phyloP scores from a whole-genome alignment of 164 flowering plant species.

The Umbilicus rupestris region DNA sequence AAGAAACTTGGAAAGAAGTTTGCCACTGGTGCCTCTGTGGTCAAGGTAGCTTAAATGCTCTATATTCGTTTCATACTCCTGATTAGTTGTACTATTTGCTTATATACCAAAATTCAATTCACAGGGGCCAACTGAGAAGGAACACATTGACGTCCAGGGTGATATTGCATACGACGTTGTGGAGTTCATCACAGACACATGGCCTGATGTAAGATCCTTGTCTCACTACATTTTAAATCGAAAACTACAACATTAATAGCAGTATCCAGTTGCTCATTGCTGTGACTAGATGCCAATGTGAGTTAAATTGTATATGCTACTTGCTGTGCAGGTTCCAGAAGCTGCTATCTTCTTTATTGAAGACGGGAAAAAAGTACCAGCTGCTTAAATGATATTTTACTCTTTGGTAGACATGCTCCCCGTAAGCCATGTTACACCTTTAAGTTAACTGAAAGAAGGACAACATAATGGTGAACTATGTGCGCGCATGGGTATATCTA shows the following conservation, averaged over 20 bases:
- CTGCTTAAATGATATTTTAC: conserved; percentile 24
- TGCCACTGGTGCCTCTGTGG: conserved; percentile 99
- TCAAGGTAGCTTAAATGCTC: conserved; percentile 43
- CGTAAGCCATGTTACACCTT: too few relatives aligned
- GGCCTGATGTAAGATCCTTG: conserved; percentile 68
- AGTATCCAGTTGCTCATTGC: not conserved
- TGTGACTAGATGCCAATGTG: not conserved
- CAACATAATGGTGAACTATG: not conserved
- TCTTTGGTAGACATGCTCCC: not conserved
- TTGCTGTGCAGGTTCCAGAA: conserved; percentile 58
- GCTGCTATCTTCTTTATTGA: conserved; percentile 72
- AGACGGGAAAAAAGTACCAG: conserved; percentile 77
- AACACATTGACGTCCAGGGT: conserved; percentile 97
- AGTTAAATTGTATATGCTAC: not conserved
- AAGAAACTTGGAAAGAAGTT: conserved; percentile 97
- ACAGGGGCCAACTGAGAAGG: conserved; percentile 95
- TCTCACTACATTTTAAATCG: not conserved
- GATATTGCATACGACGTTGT: conserved; percentile 83
- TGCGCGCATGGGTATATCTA: too few relatives aligned
- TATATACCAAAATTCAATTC: conserved; percentile 5
- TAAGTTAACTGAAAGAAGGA: not conserved
- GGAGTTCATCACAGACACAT: conserved; percentile 83
- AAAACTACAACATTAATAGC: not conserved
- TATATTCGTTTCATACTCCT: not conserved
- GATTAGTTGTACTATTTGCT: not conserved